Percentiles rank a stretch among this genome's conserved stretches.
These are phyloP conservation scores for Annona cherimola DNA, from an alignment of 164 flowering plant genomes.

Conservation along the genomic window DNA sequence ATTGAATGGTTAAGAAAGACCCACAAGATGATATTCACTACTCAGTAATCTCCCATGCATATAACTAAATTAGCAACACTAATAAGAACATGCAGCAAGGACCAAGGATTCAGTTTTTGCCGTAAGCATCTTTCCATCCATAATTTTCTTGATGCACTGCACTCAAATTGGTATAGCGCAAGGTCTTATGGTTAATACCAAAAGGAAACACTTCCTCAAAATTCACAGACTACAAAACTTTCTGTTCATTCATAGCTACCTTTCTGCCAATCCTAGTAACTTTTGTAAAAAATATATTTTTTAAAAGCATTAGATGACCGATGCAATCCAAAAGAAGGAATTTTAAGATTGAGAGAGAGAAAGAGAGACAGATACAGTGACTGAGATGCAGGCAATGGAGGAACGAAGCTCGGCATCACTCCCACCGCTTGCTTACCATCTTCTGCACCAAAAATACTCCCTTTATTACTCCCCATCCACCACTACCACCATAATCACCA, in stretches of 20 bases:
- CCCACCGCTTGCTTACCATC: conserved; percentile 13
- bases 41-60: no score
- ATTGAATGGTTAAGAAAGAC: no score
- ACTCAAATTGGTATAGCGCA: background rate
- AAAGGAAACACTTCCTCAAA: background rate
- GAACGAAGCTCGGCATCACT: conserved; percentile 18
- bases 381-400: conserved; percentile 6
- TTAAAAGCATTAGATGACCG: background rate
- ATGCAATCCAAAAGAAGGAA: background rate
- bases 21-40: no score
- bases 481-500: conserved; percentile 1
- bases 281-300: no score
- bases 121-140: background rate
- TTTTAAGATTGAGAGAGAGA: background rate
- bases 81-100: background rate
- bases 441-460: conserved; percentile 5
- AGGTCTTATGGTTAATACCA: background rate
- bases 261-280: background rate
- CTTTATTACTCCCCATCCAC: conserved; percentile 12
- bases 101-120: background rate
- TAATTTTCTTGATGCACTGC: background rate
- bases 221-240: background rate
- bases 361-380: conserved; percentile 2
- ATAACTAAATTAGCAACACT: no score
- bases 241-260: background rate